Evolutionary conservation across 2,329 filamentous ascomycete genomes (phyloP), one percentile per base, ranked within the genome.

Genomic region (Colletotrichum lindemuthianum): DNA sequence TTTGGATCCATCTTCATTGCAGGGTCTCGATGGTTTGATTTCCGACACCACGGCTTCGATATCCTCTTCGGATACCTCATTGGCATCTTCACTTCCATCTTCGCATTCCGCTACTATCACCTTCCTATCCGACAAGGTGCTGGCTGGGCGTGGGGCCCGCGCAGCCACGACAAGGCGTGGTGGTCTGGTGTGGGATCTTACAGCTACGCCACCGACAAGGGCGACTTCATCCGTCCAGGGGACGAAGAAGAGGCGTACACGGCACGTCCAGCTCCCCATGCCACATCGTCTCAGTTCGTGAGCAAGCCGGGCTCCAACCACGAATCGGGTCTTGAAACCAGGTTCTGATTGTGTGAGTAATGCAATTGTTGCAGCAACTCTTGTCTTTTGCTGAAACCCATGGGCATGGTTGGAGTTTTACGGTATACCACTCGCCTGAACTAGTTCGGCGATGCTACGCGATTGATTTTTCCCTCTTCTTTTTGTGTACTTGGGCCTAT

Each of bases 41-140:
- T 90, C 79, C 88, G 92, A 43, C 95, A 98, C 76, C 92, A 95
- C 74, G 93, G 90, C n/a, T 95, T 97, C 74, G 95, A 98, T 69
- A 92, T 97, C 69, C 78, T 97, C 2, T 92, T 91, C 67, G 95
- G 95, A n/a, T 91, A 90, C 59, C 69, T 91, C 11, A 90, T 97
- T 67, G 95, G 95, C 8, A 84, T 90, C 12, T 77, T 88, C 48
- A 86, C 86, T 41, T 86, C 92, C 16, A 89, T 89, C 74, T 88
- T 95, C 70, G 86, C 89, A 3, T 97, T 97, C 80, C 84, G 91
- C 32, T 92, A 90, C 80, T 97, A 97, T 74, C 93, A 97, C 73
- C 79, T 96, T 9, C 92, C 93, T 1, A 88, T 97, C 67, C 82
- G 81, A 16, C 84, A 85, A n/a, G 93, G 93, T 7, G 91, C 90